Base-by-base conservation (phyloP, 352 stramenopile species). In the Phytophthora pistaciae region DNA sequence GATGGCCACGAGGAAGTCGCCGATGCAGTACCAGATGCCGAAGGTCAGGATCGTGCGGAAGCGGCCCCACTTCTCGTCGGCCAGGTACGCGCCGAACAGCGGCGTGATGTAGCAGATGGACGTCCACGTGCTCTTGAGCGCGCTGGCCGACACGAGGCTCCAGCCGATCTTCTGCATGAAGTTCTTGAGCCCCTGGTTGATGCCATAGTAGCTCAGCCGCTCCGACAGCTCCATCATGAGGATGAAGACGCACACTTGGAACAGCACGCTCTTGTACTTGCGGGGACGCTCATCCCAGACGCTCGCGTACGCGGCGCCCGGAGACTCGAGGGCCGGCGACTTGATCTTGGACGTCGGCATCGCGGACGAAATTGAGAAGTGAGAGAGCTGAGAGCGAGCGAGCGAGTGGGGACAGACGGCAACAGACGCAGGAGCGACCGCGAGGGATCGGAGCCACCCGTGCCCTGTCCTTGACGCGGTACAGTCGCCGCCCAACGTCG, bases 121-220 rank as follows among this genome's bases (percentile, higher is more conserved):
- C 44, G 66, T 74, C 66, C 66, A 72, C 6, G 66, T 72, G 20
- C 68, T 85, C 72, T 93, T 93, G 57, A 92, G 71, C 11, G 80
- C 75, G 56, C 68, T 85, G 18, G 85, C 72, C 3, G 80, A 89
- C 21, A 88, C 85, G 49, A 80, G 36, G 54, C 74, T 84, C 83
- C 83, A 93, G 54, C 79, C 78, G 49, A 93, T 80, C 59, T 78
- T 63, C 72, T 89, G 74, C 83, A 96, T 92, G 70, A 86, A 94
- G 80, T 96, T 94, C 77, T 94, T 94, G 50, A 94, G 79, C 0
- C 85, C 87, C 66, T 94, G 87, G 76, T 94, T 94, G 77, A 96
- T 94, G 23, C 87, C 87, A 56, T 92, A 96, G 74, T 94, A 96
- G 46, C 87, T 94, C 25, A 72, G 36, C 31, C 66, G 66, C 31